Percentiles rank a stretch among this genome's conserved stretches.
phyloP scores from a whole-genome alignment of 2,329 filamentous ascomycete genomes.

The Rasamsonia emersonii region DNA sequence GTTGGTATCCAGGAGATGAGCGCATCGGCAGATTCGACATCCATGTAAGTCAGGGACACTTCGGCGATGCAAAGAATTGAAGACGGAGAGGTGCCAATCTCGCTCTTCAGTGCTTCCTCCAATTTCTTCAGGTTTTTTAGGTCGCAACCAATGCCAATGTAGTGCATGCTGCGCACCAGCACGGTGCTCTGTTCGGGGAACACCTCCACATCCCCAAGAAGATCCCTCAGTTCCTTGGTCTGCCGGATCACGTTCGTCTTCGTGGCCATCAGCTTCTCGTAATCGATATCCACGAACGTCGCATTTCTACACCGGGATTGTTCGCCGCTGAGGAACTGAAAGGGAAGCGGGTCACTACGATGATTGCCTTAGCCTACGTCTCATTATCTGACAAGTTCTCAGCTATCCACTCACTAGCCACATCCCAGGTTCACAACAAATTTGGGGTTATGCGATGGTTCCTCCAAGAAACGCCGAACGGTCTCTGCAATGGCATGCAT shows the following conservation, averaged over 20 bases:
- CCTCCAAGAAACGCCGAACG: conserved; percentile 63
- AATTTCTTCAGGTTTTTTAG: conserved; percentile 59
- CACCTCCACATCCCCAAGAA: conserved; percentile 40
- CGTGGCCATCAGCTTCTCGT: conserved; percentile 66
- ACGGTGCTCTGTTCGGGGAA: conserved; percentile 29
- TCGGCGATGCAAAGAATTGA: conserved; percentile 76
- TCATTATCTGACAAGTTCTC: conserved; percentile 4
- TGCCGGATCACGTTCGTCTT: conserved; percentile 61
- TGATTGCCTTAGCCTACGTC: conserved; percentile 18
- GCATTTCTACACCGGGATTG: conserved; percentile 48
- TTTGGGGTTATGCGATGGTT: conserved; percentile 50
- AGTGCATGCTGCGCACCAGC: conserved; percentile 58
- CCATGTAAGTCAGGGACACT: conserved; percentile 88
- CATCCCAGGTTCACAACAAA: conserved; percentile 78
- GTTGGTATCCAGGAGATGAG: conserved; percentile 70
- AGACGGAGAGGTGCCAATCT: conserved; percentile 51
- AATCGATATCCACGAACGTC: conserved; percentile 78
- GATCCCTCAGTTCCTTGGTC: conserved; percentile 51
- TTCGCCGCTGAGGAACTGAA: conserved; percentile 67
- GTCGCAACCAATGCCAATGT: conserved; percentile 75
- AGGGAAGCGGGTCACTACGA: conserved; percentile 73
- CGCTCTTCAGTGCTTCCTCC: conserved; percentile 48
- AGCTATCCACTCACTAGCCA: conserved; percentile 62
- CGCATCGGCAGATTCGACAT: conserved; percentile 60
- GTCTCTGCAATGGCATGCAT: conserved; percentile 72